A percentile compares a stretch with the other conserved stretches of the same genome.
These are phyloP conservation scores for Symbiodinium pilosum DNA, from an alignment of 73 alveolate species.

Conservation along the genomic window DNA sequence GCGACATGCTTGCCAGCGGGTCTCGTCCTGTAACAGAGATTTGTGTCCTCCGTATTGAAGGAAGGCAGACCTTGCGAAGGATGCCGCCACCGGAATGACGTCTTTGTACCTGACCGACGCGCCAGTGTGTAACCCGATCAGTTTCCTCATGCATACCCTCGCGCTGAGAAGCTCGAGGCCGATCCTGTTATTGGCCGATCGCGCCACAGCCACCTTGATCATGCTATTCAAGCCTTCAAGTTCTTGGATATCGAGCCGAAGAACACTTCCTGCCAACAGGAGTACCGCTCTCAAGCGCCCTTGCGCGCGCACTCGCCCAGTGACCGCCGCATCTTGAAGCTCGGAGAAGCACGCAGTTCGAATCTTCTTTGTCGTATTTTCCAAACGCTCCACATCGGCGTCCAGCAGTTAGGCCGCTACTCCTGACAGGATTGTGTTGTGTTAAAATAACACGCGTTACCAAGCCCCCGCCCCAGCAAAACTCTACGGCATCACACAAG, in stretches of 20 bases:
- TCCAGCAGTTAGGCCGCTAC: too few relatives aligned
- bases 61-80: background rate
- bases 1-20: background rate
- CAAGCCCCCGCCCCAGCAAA: too few relatives aligned
- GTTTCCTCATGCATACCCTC: conserved; percentile 8
- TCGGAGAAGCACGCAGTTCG: background rate
- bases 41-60: background rate
- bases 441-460: too few relatives aligned
- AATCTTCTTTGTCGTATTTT: background rate
- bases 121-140: background rate
- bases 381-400: background rate
- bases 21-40: background rate
- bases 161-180: background rate
- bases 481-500: too few relatives aligned
- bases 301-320: background rate
- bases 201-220: background rate
- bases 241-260: conserved; percentile 20
- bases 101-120: background rate
- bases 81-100: background rate
- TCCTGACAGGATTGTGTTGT: too few relatives aligned
- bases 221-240: background rate
- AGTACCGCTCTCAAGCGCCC: background rate
- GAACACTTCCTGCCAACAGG: background rate
- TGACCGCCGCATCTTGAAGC: background rate
- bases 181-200: background rate